Conservation (phyloP, 768 basidiomycete species). For the Serendipita sp. region DNA sequence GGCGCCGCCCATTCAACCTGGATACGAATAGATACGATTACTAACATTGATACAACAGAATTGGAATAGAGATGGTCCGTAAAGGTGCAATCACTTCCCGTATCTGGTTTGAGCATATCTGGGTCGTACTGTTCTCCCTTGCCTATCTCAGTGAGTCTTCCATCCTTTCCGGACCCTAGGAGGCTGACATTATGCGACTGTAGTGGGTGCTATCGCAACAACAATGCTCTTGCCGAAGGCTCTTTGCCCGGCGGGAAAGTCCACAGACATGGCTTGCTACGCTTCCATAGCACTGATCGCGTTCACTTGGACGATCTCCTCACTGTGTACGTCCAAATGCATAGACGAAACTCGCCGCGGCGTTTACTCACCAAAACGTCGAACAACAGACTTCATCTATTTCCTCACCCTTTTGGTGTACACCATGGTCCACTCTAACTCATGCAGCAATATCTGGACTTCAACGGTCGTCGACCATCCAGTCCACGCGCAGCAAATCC, state of each 20-base stretch:
- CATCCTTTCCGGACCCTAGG: background rate
- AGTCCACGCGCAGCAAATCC: background rate
- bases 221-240: background rate
- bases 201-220: background rate
- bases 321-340: background rate
- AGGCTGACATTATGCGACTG: background rate
- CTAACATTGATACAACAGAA: background rate
- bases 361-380: background rate
- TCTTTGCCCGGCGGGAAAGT: background rate
- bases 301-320: background rate
- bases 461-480: background rate
- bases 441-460: background rate
- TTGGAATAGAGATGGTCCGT: background rate
- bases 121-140: background rate
- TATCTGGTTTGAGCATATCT: slow-evolving; percentile 4
- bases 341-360: background rate
- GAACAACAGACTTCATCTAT: slow-evolving; percentile 1
- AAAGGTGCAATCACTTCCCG: slow-evolving; percentile 1
- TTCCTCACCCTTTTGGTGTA: background rate
- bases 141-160: background rate
- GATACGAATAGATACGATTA: background rate
- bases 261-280: background rate
- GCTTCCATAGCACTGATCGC: background rate
- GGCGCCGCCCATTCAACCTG: background rate
- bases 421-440: background rate